Evolutionary conservation across 1,284 basidiomycete species (phyloP).

Genomic region (Veloboletus limbatus): DNA sequence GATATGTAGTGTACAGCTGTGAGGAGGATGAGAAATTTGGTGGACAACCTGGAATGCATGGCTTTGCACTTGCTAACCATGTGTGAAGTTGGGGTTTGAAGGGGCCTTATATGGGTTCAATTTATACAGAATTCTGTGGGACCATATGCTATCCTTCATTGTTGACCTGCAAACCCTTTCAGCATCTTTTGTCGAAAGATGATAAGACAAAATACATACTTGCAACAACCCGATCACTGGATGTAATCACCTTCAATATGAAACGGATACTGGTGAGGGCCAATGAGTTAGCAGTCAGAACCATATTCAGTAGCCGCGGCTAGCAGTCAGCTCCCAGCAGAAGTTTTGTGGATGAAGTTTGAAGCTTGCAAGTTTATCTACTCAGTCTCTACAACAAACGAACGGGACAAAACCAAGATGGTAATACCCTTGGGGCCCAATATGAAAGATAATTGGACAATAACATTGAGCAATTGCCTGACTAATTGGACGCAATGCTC

Average conservation of each 20-base stretch:
- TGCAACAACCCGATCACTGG: neutral
- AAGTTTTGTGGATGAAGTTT: too few relatives aligned
- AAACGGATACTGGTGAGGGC: too few relatives aligned
- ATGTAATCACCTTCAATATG: neutral
- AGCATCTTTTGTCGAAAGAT: neutral
- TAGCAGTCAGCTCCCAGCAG: too few relatives aligned
- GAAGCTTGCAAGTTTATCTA: neutral
- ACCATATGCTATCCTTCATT: neutral
- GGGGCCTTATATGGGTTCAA: constrained; percentile 13
- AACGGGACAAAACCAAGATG: neutral
- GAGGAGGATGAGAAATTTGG: constrained; percentile 8
- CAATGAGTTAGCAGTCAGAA: too few relatives aligned
- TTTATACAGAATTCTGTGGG: neutral
- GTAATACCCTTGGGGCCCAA: neutral
- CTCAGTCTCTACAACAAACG: neutral
- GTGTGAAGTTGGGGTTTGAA: neutral
- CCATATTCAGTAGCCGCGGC: too few relatives aligned
- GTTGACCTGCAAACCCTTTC: neutral
- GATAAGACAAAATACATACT: neutral
- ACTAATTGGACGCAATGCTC: neutral
- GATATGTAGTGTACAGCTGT: constrained; percentile 1
- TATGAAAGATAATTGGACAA: neutral
- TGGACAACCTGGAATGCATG: constrained; percentile 5
- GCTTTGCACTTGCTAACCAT: neutral
- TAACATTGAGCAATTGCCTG: neutral